These are phyloP conservation scores for Delphinella strobiligena DNA, from an alignment of 2,329 filamentous ascomycete genomes.

Conservation along the genomic window DNA sequence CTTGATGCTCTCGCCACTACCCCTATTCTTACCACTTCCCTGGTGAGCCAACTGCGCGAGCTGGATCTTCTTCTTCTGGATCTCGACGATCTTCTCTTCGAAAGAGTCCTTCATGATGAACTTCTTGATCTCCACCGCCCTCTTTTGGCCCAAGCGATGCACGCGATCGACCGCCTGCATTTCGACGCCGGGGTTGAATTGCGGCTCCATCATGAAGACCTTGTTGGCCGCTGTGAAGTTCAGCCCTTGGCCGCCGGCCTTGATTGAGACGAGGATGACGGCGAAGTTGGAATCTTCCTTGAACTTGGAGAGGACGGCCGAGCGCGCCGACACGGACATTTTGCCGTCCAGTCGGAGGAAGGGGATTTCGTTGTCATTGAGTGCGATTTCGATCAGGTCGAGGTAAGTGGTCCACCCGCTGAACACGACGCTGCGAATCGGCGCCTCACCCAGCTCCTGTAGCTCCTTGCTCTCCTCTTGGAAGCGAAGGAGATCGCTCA, in stretches of 20 bases:
- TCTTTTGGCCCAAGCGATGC: constrained; percentile 77
- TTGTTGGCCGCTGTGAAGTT: constrained; percentile 78
- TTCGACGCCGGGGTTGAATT: constrained; percentile 92
- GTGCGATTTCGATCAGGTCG: constrained; percentile 77
- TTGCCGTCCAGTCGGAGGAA: constrained; percentile 81
- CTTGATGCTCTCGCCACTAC: constrained; percentile 51
- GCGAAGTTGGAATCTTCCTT: constrained; percentile 57
- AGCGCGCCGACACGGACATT: constrained; percentile 66
- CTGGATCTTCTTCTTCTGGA: constrained; percentile 88
- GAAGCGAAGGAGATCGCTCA: constrained; percentile 59
- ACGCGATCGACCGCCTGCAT: constrained; percentile 91
- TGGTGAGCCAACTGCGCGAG: constrained; percentile 65
- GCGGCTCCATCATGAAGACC: constrained; percentile 96
- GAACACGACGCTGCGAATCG: constrained; percentile 77
- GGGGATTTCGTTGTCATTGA: constrained; percentile 53
- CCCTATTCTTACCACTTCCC: too few species aligned
- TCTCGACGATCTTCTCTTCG: constrained; percentile 80
- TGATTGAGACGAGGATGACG: constrained; percentile 84
- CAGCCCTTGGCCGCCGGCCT: constrained; percentile 79
- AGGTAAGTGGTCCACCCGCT: constrained; percentile 94
- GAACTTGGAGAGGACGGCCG: constrained; percentile 65
- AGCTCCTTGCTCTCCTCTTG: constrained; percentile 49
- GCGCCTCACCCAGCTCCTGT: constrained; percentile 46
- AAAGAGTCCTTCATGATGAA: constrained; percentile 88
- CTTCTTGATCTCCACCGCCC: constrained; percentile 74